These are phyloP conservation scores for Hysterangium stoloniferum DNA, from an alignment of 768 basidiomycete genomes.

Conservation along the genomic window DNA sequence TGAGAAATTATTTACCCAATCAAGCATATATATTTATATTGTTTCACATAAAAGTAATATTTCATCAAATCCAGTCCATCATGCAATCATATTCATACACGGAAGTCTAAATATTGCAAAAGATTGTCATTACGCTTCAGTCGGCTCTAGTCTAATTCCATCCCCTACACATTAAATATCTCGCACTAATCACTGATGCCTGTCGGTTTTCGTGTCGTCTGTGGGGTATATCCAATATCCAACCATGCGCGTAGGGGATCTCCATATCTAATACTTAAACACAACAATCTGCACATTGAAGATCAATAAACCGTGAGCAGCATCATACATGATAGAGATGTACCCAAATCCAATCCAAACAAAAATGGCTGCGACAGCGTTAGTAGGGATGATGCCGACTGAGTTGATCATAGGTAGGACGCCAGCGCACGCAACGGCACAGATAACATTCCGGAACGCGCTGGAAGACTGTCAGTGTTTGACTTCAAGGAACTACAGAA, in stretches of 20 bases:
- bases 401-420: conserved; percentile 48
- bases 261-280: conserved; percentile 9
- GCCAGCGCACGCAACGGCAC: conserved; percentile 34
- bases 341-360: conserved; percentile 48
- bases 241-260: conserved; percentile 11
- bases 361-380: conserved; percentile 38
- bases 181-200: too few relatives aligned
- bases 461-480: conserved; percentile 22
- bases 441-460: conserved; percentile 38
- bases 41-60: too few relatives aligned
- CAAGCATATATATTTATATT: too few relatives aligned
- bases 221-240: conserved; percentile 13
- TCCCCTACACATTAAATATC: too few relatives aligned
- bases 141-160: too few relatives aligned
- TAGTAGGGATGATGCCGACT: conserved; percentile 44
- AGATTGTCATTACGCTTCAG: too few relatives aligned
- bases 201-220: too few relatives aligned
- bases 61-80: too few relatives aligned
- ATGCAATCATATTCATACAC: too few relatives aligned
- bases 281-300: background rate
- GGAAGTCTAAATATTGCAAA: too few relatives aligned
- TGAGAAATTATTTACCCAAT: too few relatives aligned
- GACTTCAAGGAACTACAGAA: background rate
- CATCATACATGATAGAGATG: conserved; percentile 18
- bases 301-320: background rate